Base-by-base conservation (phyloP, 2,329 filamentous ascomycete genomes). In the Cercospora zeae-maydis region DNA sequence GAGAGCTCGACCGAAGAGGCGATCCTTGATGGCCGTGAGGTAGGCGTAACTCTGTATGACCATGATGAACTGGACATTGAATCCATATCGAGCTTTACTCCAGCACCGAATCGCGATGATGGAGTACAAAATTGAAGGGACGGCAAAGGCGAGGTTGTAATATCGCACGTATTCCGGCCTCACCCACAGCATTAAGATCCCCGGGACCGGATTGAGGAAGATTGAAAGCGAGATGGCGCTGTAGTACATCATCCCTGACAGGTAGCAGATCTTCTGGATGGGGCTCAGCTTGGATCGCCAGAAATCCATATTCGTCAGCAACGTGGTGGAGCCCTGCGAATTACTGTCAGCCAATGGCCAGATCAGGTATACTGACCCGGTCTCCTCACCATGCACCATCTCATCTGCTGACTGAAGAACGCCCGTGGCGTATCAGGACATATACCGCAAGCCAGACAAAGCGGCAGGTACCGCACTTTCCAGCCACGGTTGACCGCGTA, bases 381-480 rank as follows among this genome's bases (percentile, higher is more conserved):
- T 11, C 16, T 13, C 33, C 58, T 63, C 21, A 65, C 65, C 57
- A 76, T 74, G 10, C 76, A 77, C 78, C 78, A 79, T 14, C 78
- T 74, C 77, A 79, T 78, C 69, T 79, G 78, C 72, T 79, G 78
- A 37, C 75, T 78, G 65, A 79, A 79, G 62, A 78, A 78, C 0
- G 78, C 76, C 4, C 77, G 71, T 1, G 78, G 78, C 0, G 75
- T 78, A 62, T 79, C 77, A 11, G 78, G 78, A 59, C 78, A 78
- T 56, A 79, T 75, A n/a, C 78, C 78, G 31, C 76, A 78, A 1
- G 78, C 78, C 55, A 79, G 70, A 59, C 76, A 78, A 11, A 79
- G 69, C 8, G 77, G 77, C 4, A 79, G 69, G 62, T 79, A 79
- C 64, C 76, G 75, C 61, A 79, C 74, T 63, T 76, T 78, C 78